Conservation (phyloP, 441 rosid species). For the Adansonia grandidieri region DNA sequence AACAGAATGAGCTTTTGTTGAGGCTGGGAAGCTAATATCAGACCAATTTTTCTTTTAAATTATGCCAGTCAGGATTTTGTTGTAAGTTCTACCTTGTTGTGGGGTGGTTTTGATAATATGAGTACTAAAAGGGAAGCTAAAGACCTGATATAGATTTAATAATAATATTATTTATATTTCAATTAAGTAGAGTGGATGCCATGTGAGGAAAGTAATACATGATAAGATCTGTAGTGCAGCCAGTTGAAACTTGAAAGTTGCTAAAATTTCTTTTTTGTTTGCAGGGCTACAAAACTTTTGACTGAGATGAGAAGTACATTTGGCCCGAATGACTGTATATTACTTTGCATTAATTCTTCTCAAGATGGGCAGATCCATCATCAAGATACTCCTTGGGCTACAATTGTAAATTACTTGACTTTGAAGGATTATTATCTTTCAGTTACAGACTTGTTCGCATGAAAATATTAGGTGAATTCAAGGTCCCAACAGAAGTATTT, state of each 20-base stretch:
- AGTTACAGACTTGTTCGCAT: slow-evolving; percentile 26
- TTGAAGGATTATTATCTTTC: slow-evolving; percentile 31
- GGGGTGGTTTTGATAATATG: slow-evolving; percentile 20
- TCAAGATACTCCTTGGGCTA: slow-evolving; percentile 73
- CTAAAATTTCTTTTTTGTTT: slow-evolving; percentile 30
- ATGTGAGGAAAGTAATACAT: slow-evolving; percentile 1
- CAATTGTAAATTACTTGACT: slow-evolving; percentile 56
- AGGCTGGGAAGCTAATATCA: neutral
- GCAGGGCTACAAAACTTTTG: slow-evolving; percentile 80
- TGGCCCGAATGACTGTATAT: slow-evolving; percentile 74
- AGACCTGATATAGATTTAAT: neutral
- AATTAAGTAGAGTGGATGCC: neutral
- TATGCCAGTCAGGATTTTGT: neutral
- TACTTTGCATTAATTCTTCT: slow-evolving; percentile 93
- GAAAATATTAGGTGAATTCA: slow-evolving; percentile 21
- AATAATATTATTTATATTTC: neutral
- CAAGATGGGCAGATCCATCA: slow-evolving; percentile 65
- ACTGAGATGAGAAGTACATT: slow-evolving; percentile 89
- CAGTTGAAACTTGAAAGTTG: slow-evolving; percentile 22
- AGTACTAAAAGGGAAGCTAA: slow-evolving; percentile 10
- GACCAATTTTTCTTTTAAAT: neutral
- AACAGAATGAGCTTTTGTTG: neutral
- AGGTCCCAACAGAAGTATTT: slow-evolving; percentile 9
- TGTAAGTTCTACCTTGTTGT: slow-evolving; percentile 1
- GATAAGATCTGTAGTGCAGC: slow-evolving; percentile 1